Base-by-base conservation (phyloP, 208 protist species). In the Jaenimonas drosophilae region DNA sequence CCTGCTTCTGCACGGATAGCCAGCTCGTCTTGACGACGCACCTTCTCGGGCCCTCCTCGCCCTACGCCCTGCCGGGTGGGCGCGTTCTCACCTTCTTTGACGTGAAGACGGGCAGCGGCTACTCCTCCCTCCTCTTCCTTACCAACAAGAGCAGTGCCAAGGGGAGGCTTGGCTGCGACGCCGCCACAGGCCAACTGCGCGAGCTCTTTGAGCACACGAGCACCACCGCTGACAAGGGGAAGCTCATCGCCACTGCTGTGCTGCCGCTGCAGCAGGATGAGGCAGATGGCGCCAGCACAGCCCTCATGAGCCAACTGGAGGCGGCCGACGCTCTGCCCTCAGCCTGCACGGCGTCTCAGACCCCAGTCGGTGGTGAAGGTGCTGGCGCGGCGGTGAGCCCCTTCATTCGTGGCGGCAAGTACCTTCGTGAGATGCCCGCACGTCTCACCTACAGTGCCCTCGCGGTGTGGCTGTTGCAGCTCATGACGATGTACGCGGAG, bases 401-500 rank as follows among this genome's bases (percentile, higher is more conserved):
- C n/a, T n/a, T n/a, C n/a, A n/a, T n/a, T n/a, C n/a, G n/a, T n/a
- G n/a, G n/a, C n/a, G n/a, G n/a, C n/a, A n/a, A n/a, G n/a, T n/a
- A n/a, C n/a, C n/a, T n/a, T n/a, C n/a, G n/a, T n/a, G n/a, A n/a
- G n/a, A n/a, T n/a, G n/a, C n/a, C n/a, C n/a, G n/a, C n/a, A n/a
- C n/a, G n/a, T n/a, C 38, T 73, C 7, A 47, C 43, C 9, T 86
- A 76, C 59, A 43, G 34, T 1, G 36, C 50, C 3, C 41, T 82
- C 21, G 71, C 67, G 14, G n/a, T 72, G 40, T 77, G 67, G 69
- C 50, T 90, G 39, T 39, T 90, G 30, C 48, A 64, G 46, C 36
- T 85, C 38, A 66, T 90, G 25, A 63, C 65, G 20, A 58, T 67
- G 6, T 76, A 75, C 49, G 70, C 76, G n/a, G 73, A 76, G 2